These are phyloP conservation scores for Agaricus sinodeliciosus DNA, from an alignment of 768 basidiomycete species.

Conservation along the genomic window DNA sequence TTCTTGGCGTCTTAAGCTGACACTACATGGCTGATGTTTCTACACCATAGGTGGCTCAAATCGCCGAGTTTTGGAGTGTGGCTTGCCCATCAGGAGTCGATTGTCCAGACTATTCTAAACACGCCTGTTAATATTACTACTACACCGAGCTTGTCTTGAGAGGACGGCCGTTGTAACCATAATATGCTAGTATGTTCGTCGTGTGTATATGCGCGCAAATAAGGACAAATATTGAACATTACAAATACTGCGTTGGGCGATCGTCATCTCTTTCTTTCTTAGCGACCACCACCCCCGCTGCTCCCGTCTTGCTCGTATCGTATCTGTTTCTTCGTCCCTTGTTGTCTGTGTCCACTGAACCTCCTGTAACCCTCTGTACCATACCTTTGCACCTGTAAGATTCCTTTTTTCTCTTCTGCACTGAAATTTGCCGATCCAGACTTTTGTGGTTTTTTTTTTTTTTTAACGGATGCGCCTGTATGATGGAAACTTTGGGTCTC, in stretches of 20 bases:
- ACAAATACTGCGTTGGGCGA: constrained; percentile 3
- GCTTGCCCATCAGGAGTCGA: constrained; percentile 70
- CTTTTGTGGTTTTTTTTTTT: not conserved
- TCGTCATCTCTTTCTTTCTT: not conserved
- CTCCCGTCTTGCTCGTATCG: not conserved
- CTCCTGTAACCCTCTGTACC: constrained; percentile 2
- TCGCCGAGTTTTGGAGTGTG: constrained; percentile 75
- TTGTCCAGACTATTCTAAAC: constrained; percentile 53
- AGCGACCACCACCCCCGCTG: constrained; percentile 5
- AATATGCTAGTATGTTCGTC: not conserved
- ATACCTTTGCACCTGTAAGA: constrained; percentile 7
- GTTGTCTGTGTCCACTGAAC: not conserved
- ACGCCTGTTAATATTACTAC: constrained; percentile 8
- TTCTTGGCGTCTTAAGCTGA: not conserved
- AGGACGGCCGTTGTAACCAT: not conserved
- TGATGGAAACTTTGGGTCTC: constrained; percentile 1
- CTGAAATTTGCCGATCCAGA: constrained; percentile 5
- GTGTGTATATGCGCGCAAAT: constrained; percentile 6
- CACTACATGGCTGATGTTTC: not conserved
- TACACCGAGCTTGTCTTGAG: constrained; percentile 6
- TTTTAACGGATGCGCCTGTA: not conserved
- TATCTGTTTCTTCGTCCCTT: not conserved
- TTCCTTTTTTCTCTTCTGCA: not conserved
- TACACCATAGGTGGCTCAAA: constrained; percentile 47
- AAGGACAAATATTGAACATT: constrained; percentile 7